Percentiles rank a stretch among this genome's conserved stretches.
These are phyloP conservation scores for Rhodotorula graminis DNA, from an alignment of 768 basidiomycete species.

Conservation along the genomic window DNA sequence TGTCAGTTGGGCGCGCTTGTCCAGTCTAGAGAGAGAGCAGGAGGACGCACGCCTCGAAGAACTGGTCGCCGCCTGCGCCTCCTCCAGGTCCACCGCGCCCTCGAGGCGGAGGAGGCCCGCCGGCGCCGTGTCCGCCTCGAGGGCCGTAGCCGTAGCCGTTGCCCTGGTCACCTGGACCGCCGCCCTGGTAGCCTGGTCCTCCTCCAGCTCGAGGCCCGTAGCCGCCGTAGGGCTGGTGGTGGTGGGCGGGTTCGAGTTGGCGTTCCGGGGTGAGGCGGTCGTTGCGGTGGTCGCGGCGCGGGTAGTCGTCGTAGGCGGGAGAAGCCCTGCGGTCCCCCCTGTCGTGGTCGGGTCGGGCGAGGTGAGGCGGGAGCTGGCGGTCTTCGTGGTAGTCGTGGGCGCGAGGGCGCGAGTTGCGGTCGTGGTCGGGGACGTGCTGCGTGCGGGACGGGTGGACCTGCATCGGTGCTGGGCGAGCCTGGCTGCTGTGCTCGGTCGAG, in stretches of 20 bases:
- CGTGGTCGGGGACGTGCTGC: conserved; percentile 1
- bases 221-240: neutral
- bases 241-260: conserved; percentile 15
- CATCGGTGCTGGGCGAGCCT: neutral
- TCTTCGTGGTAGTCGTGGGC: conserved; percentile 4
- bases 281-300: neutral
- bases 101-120: too few species aligned
- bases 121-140: neutral
- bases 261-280: conserved; percentile 31
- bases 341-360: neutral
- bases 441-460: conserved; percentile 10
- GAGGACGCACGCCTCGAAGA: conserved; percentile 59
- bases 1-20: too few species aligned
- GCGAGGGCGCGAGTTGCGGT: conserved; percentile 4
- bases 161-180: neutral
- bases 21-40: neutral
- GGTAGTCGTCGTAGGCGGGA: conserved; percentile 18
- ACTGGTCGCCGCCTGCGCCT: conserved; percentile 51
- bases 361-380: conserved; percentile 14
- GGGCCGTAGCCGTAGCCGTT: neutral
- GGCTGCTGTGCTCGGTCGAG: neutral
- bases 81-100: conserved; percentile 44
- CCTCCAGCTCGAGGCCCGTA: conserved; percentile 31
- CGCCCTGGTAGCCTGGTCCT: neutral
- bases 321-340: conserved; percentile 8